A percentile compares a stretch with the other conserved stretches of the same genome.
Evolutionary conservation across 768 basidiomycete genomes (phyloP).

Genomic region (Lentinula edodes): DNA sequence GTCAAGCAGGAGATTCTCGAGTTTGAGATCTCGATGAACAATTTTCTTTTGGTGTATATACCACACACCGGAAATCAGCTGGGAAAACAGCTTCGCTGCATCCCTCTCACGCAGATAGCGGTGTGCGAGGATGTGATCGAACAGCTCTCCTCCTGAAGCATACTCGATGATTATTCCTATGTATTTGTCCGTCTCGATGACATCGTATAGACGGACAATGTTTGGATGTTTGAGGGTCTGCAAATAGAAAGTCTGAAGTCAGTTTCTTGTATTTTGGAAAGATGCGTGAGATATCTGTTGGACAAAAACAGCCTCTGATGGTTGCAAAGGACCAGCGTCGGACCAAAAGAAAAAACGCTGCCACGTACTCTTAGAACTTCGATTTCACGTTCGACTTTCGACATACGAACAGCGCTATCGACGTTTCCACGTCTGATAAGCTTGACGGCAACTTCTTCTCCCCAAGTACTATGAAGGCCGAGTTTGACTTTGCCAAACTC

Average conservation of each 20-base stretch:
- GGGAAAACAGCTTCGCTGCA: slow-evolving; percentile 93
- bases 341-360: not conserved
- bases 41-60: slow-evolving; percentile 99
- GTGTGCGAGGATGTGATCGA: slow-evolving; percentile 98
- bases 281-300: not conserved
- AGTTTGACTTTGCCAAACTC: slow-evolving; percentile 99
- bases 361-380: slow-evolving; percentile 85
- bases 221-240: slow-evolving; percentile 96
- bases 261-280: slow-evolving; percentile 3
- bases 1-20: slow-evolving; percentile 96
- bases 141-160: slow-evolving; percentile 96
- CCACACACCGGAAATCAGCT: slow-evolving; percentile 97
- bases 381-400: slow-evolving; percentile 96
- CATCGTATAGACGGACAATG: slow-evolving; percentile 96
- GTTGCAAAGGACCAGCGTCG: not conserved
- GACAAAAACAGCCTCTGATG: not conserved
- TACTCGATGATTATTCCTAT: slow-evolving; percentile 99
- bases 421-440: slow-evolving; percentile 91
- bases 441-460: slow-evolving; percentile 98
- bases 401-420: slow-evolving; percentile 79
- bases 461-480: slow-evolving; percentile 90
- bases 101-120: slow-evolving; percentile 93
- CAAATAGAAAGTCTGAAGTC: slow-evolving; percentile 6
- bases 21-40: slow-evolving; percentile 97
- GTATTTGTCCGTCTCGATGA: slow-evolving; percentile 99